Conservation (phyloP, 805 yeast genomes). For the Candida anglica region DNA sequence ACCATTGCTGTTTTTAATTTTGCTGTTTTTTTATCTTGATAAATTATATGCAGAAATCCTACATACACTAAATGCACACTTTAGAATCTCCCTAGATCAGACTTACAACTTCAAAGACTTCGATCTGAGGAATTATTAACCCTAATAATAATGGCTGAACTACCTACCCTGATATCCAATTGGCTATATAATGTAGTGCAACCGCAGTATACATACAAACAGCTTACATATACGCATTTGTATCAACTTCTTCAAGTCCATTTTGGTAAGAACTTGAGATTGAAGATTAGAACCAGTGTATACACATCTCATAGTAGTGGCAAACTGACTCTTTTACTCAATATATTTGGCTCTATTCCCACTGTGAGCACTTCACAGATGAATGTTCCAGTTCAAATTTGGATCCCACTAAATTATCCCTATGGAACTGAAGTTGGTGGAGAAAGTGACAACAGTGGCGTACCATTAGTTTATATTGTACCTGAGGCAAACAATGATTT, state of each 20-base stretch:
- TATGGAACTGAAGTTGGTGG: constrained; percentile 7
- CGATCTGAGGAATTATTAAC: too few relatives aligned
- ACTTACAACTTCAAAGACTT: too few relatives aligned
- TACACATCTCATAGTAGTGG: constrained; percentile 54
- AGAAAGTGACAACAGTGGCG: constrained; percentile 16
- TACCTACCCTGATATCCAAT: constrained; percentile 29
- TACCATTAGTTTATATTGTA: constrained; percentile 65
- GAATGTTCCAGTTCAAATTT: constrained; percentile 55
- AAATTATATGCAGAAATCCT: too few relatives aligned
- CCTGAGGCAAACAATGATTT: constrained; percentile 44
- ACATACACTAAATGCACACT: too few relatives aligned
- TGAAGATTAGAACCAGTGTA: constrained; percentile 66
- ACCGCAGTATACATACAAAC: constrained; percentile 57
- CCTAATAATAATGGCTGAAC: constrained; percentile 21
- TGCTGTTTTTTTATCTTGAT: too few relatives aligned
- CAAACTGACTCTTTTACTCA: constrained; percentile 52
- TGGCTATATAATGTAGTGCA: constrained; percentile 40
- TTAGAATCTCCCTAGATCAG: too few relatives aligned
- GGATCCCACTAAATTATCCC: constrained; percentile 79
- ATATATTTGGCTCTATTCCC: constrained; percentile 57
- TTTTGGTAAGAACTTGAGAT: constrained; percentile 30
- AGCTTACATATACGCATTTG: constrained; percentile 59
- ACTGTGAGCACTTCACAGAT: constrained; percentile 16
- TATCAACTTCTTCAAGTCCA: constrained; percentile 48
- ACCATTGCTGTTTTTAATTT: too few relatives aligned